These are phyloP conservation scores for Penicillium capsulatum DNA, from an alignment of 2,329 filamentous ascomycete species.

Conservation along the genomic window DNA sequence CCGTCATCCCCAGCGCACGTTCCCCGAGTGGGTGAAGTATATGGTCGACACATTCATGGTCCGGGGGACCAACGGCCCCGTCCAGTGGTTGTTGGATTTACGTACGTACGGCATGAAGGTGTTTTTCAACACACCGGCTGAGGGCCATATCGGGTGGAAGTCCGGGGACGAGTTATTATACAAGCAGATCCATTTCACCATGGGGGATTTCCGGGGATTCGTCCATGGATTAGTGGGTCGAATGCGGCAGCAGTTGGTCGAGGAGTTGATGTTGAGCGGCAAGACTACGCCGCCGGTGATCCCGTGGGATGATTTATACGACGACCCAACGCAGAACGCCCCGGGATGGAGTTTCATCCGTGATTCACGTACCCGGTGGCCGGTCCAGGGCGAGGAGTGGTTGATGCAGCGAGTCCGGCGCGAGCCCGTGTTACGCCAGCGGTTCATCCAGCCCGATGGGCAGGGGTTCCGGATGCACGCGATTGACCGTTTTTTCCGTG, in stretches of 20 bases:
- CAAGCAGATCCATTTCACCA: conserved; percentile 1
- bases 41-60: no score
- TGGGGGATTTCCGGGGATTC: neutral
- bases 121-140: neutral
- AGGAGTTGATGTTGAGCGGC: no score
- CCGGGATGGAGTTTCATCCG: neutral
- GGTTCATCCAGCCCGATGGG: neutral
- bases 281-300: neutral
- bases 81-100: conserved; percentile 4
- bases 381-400: neutral
- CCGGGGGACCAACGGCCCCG: neutral
- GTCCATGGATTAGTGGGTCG: neutral
- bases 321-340: neutral
- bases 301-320: neutral
- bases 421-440: neutral
- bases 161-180: neutral
- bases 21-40: no score
- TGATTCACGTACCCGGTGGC: neutral
- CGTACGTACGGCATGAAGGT: conserved; percentile 1
- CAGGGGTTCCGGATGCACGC: neutral
- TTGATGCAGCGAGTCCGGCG: neutral
- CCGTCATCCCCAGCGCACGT: no score
- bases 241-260: neutral
- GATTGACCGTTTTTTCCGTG: no score
- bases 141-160: conserved; percentile 1